Base-by-base conservation (phyloP, 2,329 filamentous ascomycete species). In the Lasiodiplodia sp. region DNA sequence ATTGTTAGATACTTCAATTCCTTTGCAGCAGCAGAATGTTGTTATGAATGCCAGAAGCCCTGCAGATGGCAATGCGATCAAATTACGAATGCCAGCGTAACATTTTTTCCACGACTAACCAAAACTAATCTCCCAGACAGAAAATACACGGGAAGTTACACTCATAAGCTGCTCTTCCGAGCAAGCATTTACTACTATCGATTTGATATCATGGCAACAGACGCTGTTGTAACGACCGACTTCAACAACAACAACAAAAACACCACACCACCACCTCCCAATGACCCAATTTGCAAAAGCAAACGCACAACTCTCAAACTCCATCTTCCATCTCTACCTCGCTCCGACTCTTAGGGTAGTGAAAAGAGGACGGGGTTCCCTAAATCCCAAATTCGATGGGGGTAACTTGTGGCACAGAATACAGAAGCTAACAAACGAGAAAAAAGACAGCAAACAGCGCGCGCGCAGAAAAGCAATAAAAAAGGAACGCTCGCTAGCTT, bases 401-500 rank as follows among this genome's bases (percentile, higher is more conserved):
- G 44, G 44, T 21, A 47, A 34, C 44, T 28, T 47, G 11, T 6
- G 10, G 1, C 8, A 47, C 44, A 47, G 44, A n/a, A 47, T 2
- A 47, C 7, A 21, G 18, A 3, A 47, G 21, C 18, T n/a, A 21
- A 47, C 44, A 47, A 47, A 44, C 5, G 21, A 28, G 16, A 23
- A 10, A 23, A 23, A 40, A 38, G 25, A 34, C 34, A 57, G 34
- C 21, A 38, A 14, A 14, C 8, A 38, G 37, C 40, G 21, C 16
- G 14, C 14, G 28, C 14, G 25, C 7, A n/a, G 25, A 40, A 44
- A 56, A 21, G n/a, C 11, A 57, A 57, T 3, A 57, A 18, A 21
- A 56, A 55, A 56, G 10, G n/a, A 14, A 47, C 38, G 57, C 38
- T 60, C 34, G 38, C 38, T 31, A 38, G 34, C 55, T 40, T 60